phyloP scores from a whole-genome alignment of 2,329 filamentous ascomycete genomes.

The Cladophialophora yegresii region DNA sequence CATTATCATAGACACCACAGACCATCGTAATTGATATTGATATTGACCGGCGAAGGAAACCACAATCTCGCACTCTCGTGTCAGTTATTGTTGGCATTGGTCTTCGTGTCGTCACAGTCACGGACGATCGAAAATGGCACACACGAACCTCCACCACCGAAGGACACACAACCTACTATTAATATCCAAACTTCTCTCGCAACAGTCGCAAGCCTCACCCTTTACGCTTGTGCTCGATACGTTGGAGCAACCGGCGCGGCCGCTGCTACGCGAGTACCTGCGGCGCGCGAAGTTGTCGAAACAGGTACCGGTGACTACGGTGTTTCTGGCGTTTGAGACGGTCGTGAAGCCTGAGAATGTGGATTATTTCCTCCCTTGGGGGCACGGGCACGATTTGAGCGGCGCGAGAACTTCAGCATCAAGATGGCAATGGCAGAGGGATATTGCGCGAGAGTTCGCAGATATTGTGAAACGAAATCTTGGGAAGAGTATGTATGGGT shows the following conservation, averaged over 20 bases:
- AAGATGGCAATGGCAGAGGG: constrained; percentile 44
- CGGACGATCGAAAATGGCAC: neutral
- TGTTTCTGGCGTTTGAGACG: constrained; percentile 75
- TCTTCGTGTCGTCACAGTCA: neutral
- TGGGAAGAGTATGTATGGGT: constrained; percentile 21
- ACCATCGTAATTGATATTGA: too few relatives aligned
- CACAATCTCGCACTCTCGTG: too few relatives aligned
- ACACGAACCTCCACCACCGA: constrained; percentile 56
- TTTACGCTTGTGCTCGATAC: constrained; percentile 84
- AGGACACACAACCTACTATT: constrained; percentile 82
- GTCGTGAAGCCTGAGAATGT: constrained; percentile 63
- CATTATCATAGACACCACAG: too few relatives aligned
- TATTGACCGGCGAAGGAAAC: too few relatives aligned
- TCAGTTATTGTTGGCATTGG: neutral
- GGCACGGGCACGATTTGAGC: constrained; percentile 55
- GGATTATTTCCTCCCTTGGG: constrained; percentile 68
- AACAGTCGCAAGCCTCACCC: constrained; percentile 63
- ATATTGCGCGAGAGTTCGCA: constrained; percentile 43
- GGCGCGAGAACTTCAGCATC: constrained; percentile 42
- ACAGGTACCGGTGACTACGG: constrained; percentile 15
- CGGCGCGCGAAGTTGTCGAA: constrained; percentile 62
- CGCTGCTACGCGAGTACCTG: constrained; percentile 72
- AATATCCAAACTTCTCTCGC: constrained; percentile 77
- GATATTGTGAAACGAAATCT: constrained; percentile 41
- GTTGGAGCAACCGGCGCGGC: constrained; percentile 75